phyloP scores from a whole-genome alignment of 768 basidiomycete genomes.

The Podaxis sp. region DNA sequence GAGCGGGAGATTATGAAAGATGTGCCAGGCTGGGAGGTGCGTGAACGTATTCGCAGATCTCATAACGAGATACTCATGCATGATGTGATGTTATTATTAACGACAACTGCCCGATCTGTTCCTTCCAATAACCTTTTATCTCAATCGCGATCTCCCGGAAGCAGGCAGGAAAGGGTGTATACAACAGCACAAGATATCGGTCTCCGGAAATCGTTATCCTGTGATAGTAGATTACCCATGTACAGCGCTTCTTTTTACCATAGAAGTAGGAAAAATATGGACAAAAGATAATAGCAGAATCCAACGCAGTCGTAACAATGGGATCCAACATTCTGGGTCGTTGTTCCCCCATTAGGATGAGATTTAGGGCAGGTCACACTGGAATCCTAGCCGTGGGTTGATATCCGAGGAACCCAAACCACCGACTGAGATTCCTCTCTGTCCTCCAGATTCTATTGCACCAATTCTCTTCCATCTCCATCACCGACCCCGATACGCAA shows the following conservation, averaged over 20 bases:
- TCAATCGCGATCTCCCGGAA: constrained; percentile 12
- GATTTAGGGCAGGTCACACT: constrained; percentile 16
- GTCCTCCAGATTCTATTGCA: background rate
- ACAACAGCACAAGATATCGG: constrained; percentile 75
- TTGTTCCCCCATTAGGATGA: constrained; percentile 17
- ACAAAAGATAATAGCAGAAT: constrained; percentile 7
- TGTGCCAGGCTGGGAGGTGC: constrained; percentile 91
- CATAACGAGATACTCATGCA: constrained; percentile 20
- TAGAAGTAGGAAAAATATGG: constrained; percentile 4
- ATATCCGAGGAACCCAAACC: background rate
- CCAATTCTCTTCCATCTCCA: constrained; percentile 10
- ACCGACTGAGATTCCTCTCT: background rate
- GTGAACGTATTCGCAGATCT: constrained; percentile 30
- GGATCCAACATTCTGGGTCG: constrained; percentile 19
- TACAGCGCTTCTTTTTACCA: background rate
- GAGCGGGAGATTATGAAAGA: constrained; percentile 96
- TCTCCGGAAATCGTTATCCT: constrained; percentile 40
- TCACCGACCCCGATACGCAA: background rate
- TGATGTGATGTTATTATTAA: constrained; percentile 22
- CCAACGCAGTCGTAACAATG: constrained; percentile 19
- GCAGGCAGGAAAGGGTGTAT: constrained; percentile 84
- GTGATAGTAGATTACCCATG: constrained; percentile 22
- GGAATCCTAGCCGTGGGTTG: background rate
- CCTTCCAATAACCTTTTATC: constrained; percentile 15
- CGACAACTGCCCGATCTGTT: constrained; percentile 25